These are phyloP conservation scores for Olyra latifolia DNA, from an alignment of 176 grass and related monocot genomes.

Conservation along the genomic window DNA sequence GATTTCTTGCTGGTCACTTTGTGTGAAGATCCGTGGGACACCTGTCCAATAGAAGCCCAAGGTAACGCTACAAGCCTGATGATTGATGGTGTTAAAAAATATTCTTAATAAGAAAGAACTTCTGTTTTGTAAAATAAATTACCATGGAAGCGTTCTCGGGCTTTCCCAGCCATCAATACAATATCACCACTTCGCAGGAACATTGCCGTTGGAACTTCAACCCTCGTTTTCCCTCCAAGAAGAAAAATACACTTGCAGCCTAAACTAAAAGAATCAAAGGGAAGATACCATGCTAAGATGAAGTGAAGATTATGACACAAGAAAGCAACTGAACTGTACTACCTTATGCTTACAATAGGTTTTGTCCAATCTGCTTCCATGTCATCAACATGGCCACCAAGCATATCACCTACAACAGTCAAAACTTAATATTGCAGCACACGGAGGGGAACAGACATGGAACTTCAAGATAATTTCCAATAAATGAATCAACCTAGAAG, in stretches of 20 bases:
- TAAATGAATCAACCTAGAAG: neutral
- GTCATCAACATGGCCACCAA: conserved; percentile 93
- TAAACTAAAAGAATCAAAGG: conserved; percentile 44
- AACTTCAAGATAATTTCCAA: neutral
- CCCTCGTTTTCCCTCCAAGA: conserved; percentile 78
- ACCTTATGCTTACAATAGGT: conserved; percentile 96
- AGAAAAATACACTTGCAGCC: conserved; percentile 93
- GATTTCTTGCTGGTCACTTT: conserved; percentile 55
- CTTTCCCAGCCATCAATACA: conserved; percentile 77
- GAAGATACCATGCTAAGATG: neutral
- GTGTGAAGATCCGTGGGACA: conserved; percentile 70
- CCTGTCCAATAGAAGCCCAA: conserved; percentile 29
- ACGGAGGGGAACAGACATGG: neutral
- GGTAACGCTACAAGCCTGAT: conserved; percentile 2
- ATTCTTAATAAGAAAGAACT: neutral
- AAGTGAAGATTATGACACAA: conserved; percentile 7
- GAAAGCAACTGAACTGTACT: neutral
- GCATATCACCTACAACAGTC: conserved; percentile 72
- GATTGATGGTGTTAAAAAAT: neutral
- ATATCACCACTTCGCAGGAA: conserved; percentile 76
- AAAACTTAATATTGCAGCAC: conserved; percentile 18
- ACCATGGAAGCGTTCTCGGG: conserved; percentile 92
- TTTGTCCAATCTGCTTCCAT: conserved; percentile 96
- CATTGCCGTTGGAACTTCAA: conserved; percentile 76
- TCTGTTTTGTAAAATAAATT: conserved; percentile 21